Base-by-base conservation (phyloP, 805 yeast genomes). In the Cyberlindnera euphorbiiphila region DNA sequence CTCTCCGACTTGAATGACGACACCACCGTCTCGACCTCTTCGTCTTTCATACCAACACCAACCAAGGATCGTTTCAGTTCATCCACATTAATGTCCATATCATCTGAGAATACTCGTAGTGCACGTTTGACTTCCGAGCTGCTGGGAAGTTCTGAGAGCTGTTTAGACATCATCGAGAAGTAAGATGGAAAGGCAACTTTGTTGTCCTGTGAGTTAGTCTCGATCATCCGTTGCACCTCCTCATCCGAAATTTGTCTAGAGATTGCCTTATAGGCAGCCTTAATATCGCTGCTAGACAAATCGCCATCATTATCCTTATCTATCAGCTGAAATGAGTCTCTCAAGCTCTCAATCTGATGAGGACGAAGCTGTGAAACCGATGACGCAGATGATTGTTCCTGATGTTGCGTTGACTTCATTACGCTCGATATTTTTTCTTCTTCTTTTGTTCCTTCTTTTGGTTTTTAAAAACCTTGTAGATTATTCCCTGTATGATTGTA, bases 231-330 rank as follows among this genome's bases (percentile, higher is more conserved):
- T 1, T 61, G 50, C 4, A 81, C 49, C 12, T 72, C 68, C 0
- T 61, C 60, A 9, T 70, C 71, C 4, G 61, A 52, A 3, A 61
- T 54, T 2, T 61, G 62, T 32, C 74, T 69, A 1, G 81, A 84
- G 12, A 81, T 46, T 9, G 74, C 71, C 27, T 70, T 64, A 44
- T 77, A 69, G 13, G 81, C 66, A 16, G 71, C 66, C 25, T 61
- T 64, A 37, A 89, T 52, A 57, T 85, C 93, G 1, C 65, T 57
- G 21, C 59, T 53, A 1, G 81, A 64, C 29, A 85, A 76, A 5
- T 59, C 54, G 2, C 87, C 86, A 51, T 88, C 94, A 18, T 81
- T 78, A 43, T 89, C 91, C 25, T 82, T 82, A 54, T 89, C 96
- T 7, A 89, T 75, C 49, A 85, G 59, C 20, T 85, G 77, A 58